Percentiles rank a stretch among this genome's conserved stretches.
Evolutionary conservation across 2,329 filamentous ascomycete genomes (phyloP).

Genomic region (Niveomyces coronatus): DNA sequence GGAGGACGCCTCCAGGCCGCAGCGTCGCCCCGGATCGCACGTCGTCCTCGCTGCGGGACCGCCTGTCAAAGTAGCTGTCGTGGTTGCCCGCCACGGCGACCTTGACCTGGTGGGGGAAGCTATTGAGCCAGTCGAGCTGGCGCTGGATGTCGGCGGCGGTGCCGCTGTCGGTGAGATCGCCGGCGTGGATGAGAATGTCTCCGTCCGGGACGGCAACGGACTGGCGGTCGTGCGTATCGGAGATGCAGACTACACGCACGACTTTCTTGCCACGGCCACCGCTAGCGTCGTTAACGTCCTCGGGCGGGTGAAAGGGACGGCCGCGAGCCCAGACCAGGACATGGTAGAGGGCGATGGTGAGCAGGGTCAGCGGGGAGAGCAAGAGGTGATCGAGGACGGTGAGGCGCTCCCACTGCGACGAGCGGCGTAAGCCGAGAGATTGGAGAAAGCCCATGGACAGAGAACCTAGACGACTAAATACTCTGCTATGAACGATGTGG

Average conservation of each 20-base stretch:
- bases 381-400: slow-evolving; percentile 54
- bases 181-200: slow-evolving; percentile 82
- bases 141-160: slow-evolving; percentile 63
- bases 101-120: slow-evolving; percentile 67
- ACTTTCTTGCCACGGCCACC: slow-evolving; percentile 39
- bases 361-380: slow-evolving; percentile 54
- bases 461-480: not conserved
- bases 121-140: slow-evolving; percentile 74
- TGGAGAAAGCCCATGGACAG: slow-evolving; percentile 34
- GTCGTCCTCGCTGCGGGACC: slow-evolving; percentile 48
- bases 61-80: slow-evolving; percentile 71
- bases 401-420: slow-evolving; percentile 35
- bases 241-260: slow-evolving; percentile 76
- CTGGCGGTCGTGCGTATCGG: slow-evolving; percentile 75
- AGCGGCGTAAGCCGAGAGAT: slow-evolving; percentile 37
- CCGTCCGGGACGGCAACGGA: slow-evolving; percentile 56
- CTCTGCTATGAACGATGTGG: not conserved
- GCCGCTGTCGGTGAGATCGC: slow-evolving; percentile 70
- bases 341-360: slow-evolving; percentile 53
- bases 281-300: too few species aligned
- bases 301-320: slow-evolving; percentile 47
- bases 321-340: slow-evolving; percentile 59
- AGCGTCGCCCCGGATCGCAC: slow-evolving; percentile 40
- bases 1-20: slow-evolving; percentile 59
- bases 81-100: slow-evolving; percentile 82